These are phyloP conservation scores for Fusarium keratoplasticum DNA, from an alignment of 2,329 filamentous ascomycete genomes.

Conservation along the genomic window DNA sequence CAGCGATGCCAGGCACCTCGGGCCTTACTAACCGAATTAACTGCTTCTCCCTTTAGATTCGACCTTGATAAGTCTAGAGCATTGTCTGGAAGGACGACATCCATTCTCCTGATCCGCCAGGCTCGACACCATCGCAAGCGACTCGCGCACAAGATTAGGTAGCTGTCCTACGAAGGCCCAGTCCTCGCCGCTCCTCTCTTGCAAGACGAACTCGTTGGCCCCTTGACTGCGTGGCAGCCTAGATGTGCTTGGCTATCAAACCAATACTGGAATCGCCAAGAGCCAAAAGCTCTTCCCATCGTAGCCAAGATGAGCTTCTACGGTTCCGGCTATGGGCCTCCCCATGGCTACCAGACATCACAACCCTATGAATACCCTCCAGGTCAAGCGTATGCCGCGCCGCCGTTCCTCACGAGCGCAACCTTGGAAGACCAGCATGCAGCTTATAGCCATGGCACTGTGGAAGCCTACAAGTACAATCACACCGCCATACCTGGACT, in stretches of 20 bases:
- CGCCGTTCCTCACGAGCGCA: constrained; percentile 19
- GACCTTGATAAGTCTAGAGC: background rate
- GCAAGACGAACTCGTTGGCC: background rate
- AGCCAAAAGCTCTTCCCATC: background rate
- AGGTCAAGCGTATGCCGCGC: constrained; percentile 20
- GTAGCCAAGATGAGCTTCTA: constrained; percentile 46
- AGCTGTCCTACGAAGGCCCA: background rate
- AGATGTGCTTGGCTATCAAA: background rate
- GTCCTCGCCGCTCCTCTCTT: background rate
- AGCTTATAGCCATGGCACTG: constrained; percentile 13
- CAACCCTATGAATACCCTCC: constrained; percentile 34
- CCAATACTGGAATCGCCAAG: background rate
- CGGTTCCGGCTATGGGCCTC: constrained; percentile 41
- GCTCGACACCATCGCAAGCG: background rate
- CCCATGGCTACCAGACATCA: constrained; percentile 38
- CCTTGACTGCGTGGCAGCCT: background rate
- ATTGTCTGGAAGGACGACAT: background rate
- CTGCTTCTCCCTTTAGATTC: background rate
- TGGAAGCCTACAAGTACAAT: constrained; percentile 41
- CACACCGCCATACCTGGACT: constrained; percentile 51
- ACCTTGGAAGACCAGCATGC: constrained; percentile 3
- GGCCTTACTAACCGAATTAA: background rate
- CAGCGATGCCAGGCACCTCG: background rate
- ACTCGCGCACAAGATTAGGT: background rate
- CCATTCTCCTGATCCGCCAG: background rate